phyloP scores from a whole-genome alignment of 1,284 basidiomycete genomes.

The Athelia sp. region DNA sequence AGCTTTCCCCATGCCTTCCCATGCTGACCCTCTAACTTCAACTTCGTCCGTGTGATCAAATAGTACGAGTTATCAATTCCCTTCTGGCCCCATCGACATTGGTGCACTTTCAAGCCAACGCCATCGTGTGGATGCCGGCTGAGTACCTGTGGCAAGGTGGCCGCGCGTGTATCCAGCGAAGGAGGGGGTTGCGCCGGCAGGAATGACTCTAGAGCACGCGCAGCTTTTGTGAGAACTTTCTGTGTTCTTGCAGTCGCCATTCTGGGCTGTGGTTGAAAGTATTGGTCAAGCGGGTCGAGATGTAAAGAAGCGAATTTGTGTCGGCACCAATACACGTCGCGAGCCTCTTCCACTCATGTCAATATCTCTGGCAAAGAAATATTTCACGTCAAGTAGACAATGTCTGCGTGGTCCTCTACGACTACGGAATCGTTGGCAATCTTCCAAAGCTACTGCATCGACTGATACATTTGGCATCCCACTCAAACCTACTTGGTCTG shows the following conservation, averaged over 20 bases:
- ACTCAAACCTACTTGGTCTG: conserved; percentile 66
- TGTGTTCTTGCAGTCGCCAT: not conserved
- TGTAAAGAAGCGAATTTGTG: too few relatives aligned
- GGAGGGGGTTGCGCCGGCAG: conserved; percentile 32
- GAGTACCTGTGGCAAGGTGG: conserved; percentile 66
- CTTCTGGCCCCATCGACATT: conserved; percentile 68
- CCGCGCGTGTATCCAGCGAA: conserved; percentile 47
- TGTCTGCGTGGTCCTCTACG: not conserved
- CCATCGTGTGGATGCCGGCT: conserved; percentile 64
- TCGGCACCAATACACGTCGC: too few relatives aligned
- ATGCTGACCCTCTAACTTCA: conserved; percentile 67
- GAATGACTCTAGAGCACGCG: not conserved
- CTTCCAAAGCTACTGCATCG: conserved; percentile 8
- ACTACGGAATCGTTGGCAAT: not conserved
- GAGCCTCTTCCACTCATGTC: not conserved
- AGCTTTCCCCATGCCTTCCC: conserved; percentile 77
- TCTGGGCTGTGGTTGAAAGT: too few relatives aligned
- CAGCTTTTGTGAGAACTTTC: not conserved
- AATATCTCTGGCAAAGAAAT: not conserved
- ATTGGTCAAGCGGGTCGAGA: too few relatives aligned
- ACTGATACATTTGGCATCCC: conserved; percentile 62
- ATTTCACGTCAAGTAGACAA: not conserved
- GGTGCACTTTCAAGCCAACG: conserved; percentile 61
- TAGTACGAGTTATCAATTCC: conserved; percentile 65
- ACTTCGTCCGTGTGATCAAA: conserved; percentile 60